These are phyloP conservation scores for Glycine tomentella DNA, from an alignment of 306 rosid species.

Conservation along the genomic window DNA sequence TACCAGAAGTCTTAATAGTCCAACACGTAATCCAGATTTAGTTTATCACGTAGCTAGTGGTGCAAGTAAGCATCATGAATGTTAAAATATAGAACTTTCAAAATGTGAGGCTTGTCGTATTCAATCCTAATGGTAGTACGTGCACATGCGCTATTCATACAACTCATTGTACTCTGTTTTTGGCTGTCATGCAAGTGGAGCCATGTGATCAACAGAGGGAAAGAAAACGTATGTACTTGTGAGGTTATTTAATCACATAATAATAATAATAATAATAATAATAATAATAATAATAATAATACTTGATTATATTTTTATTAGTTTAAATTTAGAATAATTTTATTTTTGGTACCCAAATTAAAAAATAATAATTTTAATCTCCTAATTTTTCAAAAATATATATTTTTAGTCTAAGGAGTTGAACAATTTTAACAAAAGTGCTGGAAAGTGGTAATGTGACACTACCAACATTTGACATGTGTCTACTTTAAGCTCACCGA, in stretches of 20 bases:
- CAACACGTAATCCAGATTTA: conserved; percentile 39
- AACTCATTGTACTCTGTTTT: conserved; percentile 31
- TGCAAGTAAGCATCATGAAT: not conserved
- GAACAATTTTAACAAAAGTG: no score
- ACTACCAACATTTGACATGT: no score
- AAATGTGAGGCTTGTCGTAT: conserved; percentile 36
- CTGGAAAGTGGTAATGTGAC: no score
- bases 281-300: no score
- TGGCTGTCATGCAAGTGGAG: conserved; percentile 18
- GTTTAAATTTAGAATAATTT: no score
- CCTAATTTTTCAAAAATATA: no score
- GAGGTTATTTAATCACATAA: not conserved
- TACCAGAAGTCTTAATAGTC: not conserved
- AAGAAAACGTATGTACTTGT: not conserved
- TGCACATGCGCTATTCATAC: conserved; percentile 10
- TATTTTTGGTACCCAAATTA: no score
- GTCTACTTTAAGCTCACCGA: no score
- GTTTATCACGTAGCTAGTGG: not conserved
- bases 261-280: no score
- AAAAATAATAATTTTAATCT: no score
- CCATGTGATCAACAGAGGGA: not conserved
- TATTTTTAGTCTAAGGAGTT: no score
- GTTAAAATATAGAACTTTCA: not conserved
- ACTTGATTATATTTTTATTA: no score
- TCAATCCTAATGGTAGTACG: not conserved